These are phyloP conservation scores for Lindgomyces ingoldianus DNA, from an alignment of 495 filamentous ascomycete species.

Conservation along the genomic window DNA sequence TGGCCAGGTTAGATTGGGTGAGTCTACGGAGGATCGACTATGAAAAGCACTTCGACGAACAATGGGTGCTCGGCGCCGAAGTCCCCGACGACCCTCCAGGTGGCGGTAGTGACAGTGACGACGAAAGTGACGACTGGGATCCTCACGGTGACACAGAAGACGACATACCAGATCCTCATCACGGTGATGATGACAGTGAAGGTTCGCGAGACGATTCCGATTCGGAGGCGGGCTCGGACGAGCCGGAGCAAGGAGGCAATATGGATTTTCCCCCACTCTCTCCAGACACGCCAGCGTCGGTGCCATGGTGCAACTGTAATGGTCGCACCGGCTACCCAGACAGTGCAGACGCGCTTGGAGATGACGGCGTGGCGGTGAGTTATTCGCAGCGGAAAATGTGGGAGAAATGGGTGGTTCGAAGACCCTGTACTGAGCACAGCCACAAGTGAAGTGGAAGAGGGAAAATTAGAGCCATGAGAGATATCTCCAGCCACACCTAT, in stretches of 20 bases:
- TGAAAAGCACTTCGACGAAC: conserved; percentile 55
- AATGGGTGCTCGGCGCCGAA: conserved; percentile 47
- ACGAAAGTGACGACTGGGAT: conserved; percentile 41
- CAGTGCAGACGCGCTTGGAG: conserved; percentile 55
- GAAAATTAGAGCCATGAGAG: not conserved
- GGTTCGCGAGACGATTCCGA: conserved; percentile 27
- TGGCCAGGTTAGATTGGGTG: conserved; percentile 61
- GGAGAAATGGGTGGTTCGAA: conserved; percentile 61
- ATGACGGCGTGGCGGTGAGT: conserved; percentile 58
- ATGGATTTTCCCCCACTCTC: conserved; percentile 47
- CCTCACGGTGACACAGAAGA: conserved; percentile 36
- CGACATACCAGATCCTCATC: conserved; percentile 31
- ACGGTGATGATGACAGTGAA: conserved; percentile 20
- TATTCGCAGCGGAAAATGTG: conserved; percentile 59
- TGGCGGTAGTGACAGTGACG: conserved; percentile 45
- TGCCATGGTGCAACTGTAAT: conserved; percentile 54
- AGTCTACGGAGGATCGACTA: conserved; percentile 65
- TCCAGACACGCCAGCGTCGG: conserved; percentile 49
- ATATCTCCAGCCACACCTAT: not conserved
- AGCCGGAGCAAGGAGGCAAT: conserved; percentile 38
- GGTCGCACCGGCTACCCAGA: conserved; percentile 39
- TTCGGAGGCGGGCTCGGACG: conserved; percentile 39
- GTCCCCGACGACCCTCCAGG: conserved; percentile 49
- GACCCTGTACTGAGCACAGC: conserved; percentile 42
- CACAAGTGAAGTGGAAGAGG: conserved; percentile 18